Percentiles rank a stretch among this genome's conserved stretches.
Conservation (phyloP, 2,329 filamentous ascomycete genomes). For the Cladosporium sp. region DNA sequence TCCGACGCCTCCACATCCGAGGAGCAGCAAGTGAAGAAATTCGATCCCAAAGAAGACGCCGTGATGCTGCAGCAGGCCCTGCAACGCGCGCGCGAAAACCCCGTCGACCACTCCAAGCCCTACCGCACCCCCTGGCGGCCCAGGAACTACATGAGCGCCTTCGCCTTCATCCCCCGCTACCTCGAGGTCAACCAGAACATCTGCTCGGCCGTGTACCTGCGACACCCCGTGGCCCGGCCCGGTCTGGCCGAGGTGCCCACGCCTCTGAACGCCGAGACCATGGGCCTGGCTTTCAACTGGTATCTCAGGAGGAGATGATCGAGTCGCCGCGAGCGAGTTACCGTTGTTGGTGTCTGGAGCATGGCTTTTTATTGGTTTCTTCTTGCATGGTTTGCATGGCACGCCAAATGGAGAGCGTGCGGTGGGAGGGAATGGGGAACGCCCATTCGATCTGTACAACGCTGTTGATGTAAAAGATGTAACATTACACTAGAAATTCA, state of each 20-base stretch:
- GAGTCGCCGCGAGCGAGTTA: not conserved
- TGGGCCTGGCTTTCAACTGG: conserved; percentile 86
- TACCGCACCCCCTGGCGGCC: conserved; percentile 91
- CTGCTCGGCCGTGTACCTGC: conserved; percentile 88
- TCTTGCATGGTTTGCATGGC: no score
- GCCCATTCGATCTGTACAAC: no score
- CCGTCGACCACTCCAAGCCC: conserved; percentile 69
- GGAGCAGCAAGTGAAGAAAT: conserved; percentile 10
- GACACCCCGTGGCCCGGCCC: conserved; percentile 84
- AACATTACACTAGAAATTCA: no score
- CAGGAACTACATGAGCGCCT: conserved; percentile 79
- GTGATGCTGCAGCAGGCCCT: conserved; percentile 54
- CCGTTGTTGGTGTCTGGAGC: not conserved
- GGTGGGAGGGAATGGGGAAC: no score
- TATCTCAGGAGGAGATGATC: conserved; percentile 72
- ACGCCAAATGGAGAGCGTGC: no score
- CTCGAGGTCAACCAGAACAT: conserved; percentile 97
- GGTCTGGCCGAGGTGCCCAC: conserved; percentile 71
- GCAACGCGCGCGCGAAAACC: conserved; percentile 65
- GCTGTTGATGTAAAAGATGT: no score
- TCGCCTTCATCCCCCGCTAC: conserved; percentile 92
- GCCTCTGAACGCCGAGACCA: conserved; percentile 66
- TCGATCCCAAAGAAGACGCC: conserved; percentile 52
- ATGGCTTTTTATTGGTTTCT: not conserved
- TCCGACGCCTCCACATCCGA: conserved; percentile 22